phyloP scores from a whole-genome alignment of 495 filamentous ascomycete genomes.

The Daldinia concentrica region DNA sequence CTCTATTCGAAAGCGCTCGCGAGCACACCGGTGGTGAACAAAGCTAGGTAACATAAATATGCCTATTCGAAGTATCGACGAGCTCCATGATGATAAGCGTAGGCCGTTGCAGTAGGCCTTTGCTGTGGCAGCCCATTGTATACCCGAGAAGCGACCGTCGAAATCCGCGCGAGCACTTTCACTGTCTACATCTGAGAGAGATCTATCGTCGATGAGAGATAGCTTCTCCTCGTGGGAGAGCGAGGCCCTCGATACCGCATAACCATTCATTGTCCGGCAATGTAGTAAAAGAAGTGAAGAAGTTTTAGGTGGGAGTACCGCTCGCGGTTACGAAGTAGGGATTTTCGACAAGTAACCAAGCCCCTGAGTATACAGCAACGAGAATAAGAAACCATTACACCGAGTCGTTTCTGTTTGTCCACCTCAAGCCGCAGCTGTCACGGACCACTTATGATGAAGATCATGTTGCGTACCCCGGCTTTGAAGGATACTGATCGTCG shows the following conservation, averaged over 20 bases:
- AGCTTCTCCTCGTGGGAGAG: conserved; percentile 48
- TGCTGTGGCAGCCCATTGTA: conserved; percentile 36
- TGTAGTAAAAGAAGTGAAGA: conserved; percentile 33
- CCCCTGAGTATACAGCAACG: conserved; percentile 24
- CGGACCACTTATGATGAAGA: conserved; percentile 37
- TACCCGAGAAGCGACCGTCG: conserved; percentile 37
- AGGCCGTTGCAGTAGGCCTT: conserved; percentile 39
- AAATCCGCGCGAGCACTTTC: conserved; percentile 43
- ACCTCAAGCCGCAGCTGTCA: conserved; percentile 30
- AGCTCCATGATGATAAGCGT: conserved; percentile 42
- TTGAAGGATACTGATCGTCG: conserved; percentile 38
- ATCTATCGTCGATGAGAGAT: conserved; percentile 45
- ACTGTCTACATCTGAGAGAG: conserved; percentile 46
- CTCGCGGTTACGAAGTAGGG: conserved; percentile 21
- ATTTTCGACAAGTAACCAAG: conserved; percentile 23
- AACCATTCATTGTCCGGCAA: conserved; percentile 48
- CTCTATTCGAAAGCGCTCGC: conserved; percentile 35
- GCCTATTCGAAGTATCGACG: conserved; percentile 36
- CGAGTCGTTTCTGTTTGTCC: conserved; percentile 22
- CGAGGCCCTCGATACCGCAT: conserved; percentile 38
- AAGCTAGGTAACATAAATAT: conserved; percentile 55
- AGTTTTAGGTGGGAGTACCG: conserved; percentile 17
- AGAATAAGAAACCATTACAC: conserved; percentile 14
- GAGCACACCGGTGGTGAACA: conserved; percentile 43
- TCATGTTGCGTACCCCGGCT: conserved; percentile 36